Base-by-base conservation (phyloP, 495 filamentous ascomycete species). In the Penicillium canescens region DNA sequence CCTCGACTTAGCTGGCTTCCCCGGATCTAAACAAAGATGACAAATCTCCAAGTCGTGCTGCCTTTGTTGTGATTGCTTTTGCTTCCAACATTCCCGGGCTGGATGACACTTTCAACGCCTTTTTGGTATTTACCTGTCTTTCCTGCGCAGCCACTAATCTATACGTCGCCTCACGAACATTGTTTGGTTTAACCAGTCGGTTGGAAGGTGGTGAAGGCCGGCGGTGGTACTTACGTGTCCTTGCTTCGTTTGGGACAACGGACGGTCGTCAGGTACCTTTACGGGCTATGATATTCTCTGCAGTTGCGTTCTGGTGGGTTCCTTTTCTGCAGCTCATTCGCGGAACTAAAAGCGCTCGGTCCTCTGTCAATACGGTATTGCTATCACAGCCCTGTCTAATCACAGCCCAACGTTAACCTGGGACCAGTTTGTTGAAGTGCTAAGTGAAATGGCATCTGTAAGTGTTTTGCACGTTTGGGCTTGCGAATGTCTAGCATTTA, bases 121-220 rank as follows among this genome's bases (percentile, higher is more conserved):
- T 72, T 43, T 62, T 81, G 12, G 59, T 81, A 1, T 68, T 75
- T 40, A 74, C 76, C 11, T 67, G 67, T 1, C 28, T 79, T 3
- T 73, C 70, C 18, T 64, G 67, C 6, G 70, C 77, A 1, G 74
- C 71, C 56, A 73, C 74, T 5, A 66, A 69, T 33, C 60, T 82
- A 1, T 82, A 80, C 45, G 60, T 80, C 23, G 72, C 77, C 1
- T 77, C 77, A 3, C 65, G 78, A 5, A 70, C 72, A 0, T 50
- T 82, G 2, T 79, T 74, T 51, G 75, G 76, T 8, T 56, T 80
- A 16, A 70, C 72, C 0, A 64, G 67, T 50, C 62, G 60, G 9
- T 43, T 73, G 1, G 48, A 66, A n/a, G 63, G 61, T 6, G 44
- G 52, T 1, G 36, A 41, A 1, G 60, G 57, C 49, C 42, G 26